Base-by-base conservation (phyloP, 192 early-diverging fungal species). In the Spizellomyces punctatus region DNA sequence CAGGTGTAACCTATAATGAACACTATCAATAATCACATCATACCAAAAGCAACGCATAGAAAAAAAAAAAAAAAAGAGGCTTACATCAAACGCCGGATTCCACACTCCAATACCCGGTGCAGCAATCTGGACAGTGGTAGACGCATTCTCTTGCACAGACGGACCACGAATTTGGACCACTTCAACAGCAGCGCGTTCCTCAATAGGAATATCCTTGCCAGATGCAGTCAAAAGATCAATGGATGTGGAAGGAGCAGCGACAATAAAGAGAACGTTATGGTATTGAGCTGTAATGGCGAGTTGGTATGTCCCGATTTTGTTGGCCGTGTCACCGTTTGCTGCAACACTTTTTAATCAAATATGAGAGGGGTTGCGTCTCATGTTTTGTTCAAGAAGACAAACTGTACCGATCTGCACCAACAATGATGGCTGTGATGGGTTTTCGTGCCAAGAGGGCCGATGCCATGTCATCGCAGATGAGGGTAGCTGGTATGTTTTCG, bases 251-350 rank as follows among this genome's bases (percentile, higher is more conserved):
- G 97, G 97, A 0, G 97, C 97, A n/a, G 97, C 96, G 1, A 99
- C 97, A 59, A 99, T 91, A 71, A 99, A 98, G 19, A 84, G 85
- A 6, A 95, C 84, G 16, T 83, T 83, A 75, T 98, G 95, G 77
- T 89, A 87, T 54, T 82, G 84, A 9, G 97, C 97, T 8, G 91
- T 82, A 67, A 99, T 95, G 21, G 97, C 96, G 57, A 99, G 79
- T 74, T 99, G 97, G 67, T 98, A 99, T 6, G 96, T 99, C 12
- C 97, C 97, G 66, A 99, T 98, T 78, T 98, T 99, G 82, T 98
- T 98, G 42, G 96, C 95, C 0, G 96, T 98, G 71, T 99, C 97
- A 52, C 97, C 97, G 75, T 98, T 99, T 8, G 89, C 88, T 7
- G 96, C 94, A 3, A 99, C 94, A 17, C 83, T 84, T 16, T 46